phyloP scores from a whole-genome alignment of 169 alveolate genomes.

The Plasmodium knowlesi region DNA sequence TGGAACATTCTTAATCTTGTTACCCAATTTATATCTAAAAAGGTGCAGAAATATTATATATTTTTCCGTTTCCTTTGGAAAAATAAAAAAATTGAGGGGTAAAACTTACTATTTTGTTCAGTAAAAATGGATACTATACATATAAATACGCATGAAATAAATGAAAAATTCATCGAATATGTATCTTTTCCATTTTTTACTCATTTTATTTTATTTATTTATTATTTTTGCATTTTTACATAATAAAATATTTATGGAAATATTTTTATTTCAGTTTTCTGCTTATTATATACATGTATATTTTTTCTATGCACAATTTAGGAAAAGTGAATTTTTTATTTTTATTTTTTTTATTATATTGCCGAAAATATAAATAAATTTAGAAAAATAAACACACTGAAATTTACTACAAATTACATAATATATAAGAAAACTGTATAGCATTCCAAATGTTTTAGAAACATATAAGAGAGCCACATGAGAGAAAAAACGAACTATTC shows the following conservation, averaged over 20 bases:
- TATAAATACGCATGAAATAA: not conserved
- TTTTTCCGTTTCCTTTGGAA: not conserved
- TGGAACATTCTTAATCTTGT: not conserved
- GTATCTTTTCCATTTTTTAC: not conserved
- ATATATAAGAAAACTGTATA: not conserved
- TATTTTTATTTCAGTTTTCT: not conserved
- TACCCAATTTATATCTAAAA: not conserved
- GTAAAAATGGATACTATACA: not conserved
- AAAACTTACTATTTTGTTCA: not conserved
- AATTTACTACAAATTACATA: not conserved
- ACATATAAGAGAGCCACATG: not conserved
- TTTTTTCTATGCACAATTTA: not conserved
- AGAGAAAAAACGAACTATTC: not conserved
- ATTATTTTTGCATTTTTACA: not conserved
- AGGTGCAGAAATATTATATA: not conserved
- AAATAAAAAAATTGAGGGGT: not conserved
- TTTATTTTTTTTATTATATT: not conserved
- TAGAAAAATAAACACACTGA: not conserved
- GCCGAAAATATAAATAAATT: not conserved
- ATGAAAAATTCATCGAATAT: not conserved
- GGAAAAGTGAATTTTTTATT: not conserved
- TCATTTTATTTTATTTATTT: not conserved
- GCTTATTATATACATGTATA: not conserved
- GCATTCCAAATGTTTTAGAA: not conserved
- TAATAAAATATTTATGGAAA: not conserved